Evolutionary conservation across 768 basidiomycete species (phyloP).

Genomic region (Pleurotus platypus): DNA sequence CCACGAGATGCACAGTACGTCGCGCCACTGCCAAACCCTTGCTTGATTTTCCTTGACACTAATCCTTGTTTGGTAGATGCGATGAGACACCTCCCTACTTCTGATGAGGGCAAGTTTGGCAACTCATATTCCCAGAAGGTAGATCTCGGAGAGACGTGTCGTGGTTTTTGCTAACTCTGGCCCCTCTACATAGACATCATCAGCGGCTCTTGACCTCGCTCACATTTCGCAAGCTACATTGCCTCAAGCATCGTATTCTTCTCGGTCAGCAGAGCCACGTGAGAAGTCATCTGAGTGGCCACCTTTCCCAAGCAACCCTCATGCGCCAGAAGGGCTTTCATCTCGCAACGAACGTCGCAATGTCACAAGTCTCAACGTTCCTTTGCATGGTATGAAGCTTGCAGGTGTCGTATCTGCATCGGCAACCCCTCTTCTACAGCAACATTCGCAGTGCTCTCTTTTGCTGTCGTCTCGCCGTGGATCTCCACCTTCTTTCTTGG

Average conservation of each 20-base stretch:
- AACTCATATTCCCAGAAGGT: conserved; percentile 65
- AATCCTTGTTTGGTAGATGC: conserved; percentile 51
- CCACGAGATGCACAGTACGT: conserved; percentile 90
- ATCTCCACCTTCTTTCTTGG: no score
- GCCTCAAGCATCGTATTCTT: conserved; percentile 50
- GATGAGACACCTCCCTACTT: conserved; percentile 82
- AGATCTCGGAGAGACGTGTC: no score
- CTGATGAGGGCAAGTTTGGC: conserved; percentile 84
- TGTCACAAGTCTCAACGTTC: conserved; percentile 72
- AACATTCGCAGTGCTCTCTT: no score
- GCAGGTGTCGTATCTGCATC: no score
- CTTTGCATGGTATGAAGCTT: conserved; percentile 46
- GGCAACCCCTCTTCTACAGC: no score
- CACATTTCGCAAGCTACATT: conserved; percentile 76
- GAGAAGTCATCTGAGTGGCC: conserved; percentile 93
- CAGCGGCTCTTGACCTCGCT: conserved; percentile 92
- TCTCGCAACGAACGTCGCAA: conserved; percentile 62
- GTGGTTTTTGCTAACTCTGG: conserved; percentile 10
- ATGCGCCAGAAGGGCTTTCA: conserved; percentile 54
- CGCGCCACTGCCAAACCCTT: neutral
- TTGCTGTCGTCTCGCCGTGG: no score
- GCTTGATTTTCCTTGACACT: conserved; percentile 7
- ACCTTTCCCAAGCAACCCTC: conserved; percentile 67
- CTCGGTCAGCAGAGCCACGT: conserved; percentile 50
- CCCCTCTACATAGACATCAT: conserved; percentile 55